Percentiles rank a stretch among this genome's conserved stretches.
These are phyloP conservation scores for Berberis thunbergii DNA, from an alignment of 164 flowering plant genomes.

Conservation along the genomic window DNA sequence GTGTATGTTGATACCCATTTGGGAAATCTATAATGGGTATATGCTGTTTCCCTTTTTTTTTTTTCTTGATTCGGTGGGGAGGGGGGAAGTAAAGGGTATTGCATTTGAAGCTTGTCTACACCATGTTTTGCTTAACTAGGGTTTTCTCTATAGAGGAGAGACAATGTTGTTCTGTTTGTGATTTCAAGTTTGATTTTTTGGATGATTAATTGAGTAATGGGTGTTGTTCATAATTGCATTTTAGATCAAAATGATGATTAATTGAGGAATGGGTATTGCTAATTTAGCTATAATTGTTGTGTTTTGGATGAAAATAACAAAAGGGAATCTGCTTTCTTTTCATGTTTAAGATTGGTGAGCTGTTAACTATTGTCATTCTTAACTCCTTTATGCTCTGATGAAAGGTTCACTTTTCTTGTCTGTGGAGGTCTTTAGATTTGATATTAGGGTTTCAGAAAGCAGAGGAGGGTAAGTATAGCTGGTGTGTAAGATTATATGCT, in stretches of 20 bases:
- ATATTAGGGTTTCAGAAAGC: conserved; percentile 40
- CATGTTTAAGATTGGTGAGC: conserved; percentile 30
- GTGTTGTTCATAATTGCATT: conserved; percentile 8
- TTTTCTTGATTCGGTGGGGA: too few relatives aligned
- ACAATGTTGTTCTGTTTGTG: too few relatives aligned
- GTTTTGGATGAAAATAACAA: conserved; percentile 18
- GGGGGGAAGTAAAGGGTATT: too few relatives aligned
- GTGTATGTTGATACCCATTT: neutral
- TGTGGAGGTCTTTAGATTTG: conserved; percentile 34
- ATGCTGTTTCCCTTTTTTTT: too few relatives aligned
- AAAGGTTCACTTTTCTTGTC: conserved; percentile 79
- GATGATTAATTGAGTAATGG: too few relatives aligned
- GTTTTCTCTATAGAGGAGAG: too few relatives aligned
- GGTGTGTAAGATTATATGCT: conserved; percentile 61
- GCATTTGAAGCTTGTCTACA: too few relatives aligned
- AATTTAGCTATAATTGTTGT: too few relatives aligned
- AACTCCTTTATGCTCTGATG: conserved; percentile 42
- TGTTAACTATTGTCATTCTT: conserved; percentile 56
- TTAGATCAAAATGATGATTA: conserved; percentile 8
- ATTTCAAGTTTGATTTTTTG: too few relatives aligned
- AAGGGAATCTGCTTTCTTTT: conserved; percentile 65
- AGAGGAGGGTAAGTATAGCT: conserved; percentile 16
- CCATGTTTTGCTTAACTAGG: too few relatives aligned
- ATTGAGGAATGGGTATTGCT: conserved; percentile 7
- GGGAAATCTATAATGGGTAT: neutral